These are phyloP conservation scores for Vigna angularis DNA, from an alignment of 306 rosid species.

Conservation along the genomic window DNA sequence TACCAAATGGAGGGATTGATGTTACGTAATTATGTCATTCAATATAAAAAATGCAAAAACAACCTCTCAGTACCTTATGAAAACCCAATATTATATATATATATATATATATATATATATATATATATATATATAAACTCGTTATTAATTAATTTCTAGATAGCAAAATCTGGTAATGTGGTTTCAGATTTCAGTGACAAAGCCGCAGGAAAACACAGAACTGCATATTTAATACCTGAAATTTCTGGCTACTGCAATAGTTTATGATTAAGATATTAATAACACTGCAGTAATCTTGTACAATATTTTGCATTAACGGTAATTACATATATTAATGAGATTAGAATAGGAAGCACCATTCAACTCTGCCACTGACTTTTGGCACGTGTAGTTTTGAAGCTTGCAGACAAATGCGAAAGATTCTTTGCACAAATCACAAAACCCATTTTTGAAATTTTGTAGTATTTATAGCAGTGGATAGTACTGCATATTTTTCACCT, in stretches of 20 bases:
- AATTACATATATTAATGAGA: not conserved
- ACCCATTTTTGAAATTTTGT: conserved; percentile 15
- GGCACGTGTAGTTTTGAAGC: conserved; percentile 35
- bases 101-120: no score
- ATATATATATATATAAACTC: no score
- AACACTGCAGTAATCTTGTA: not conserved
- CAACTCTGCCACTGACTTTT: conserved; percentile 19
- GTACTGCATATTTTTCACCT: conserved; percentile 25
- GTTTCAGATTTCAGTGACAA: conserved; percentile 5
- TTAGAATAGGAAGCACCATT: not conserved
- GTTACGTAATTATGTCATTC: no score
- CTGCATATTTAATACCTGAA: not conserved
- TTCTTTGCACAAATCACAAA: conserved; percentile 43
- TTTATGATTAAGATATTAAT: conserved; percentile 3
- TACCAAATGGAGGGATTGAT: no score
- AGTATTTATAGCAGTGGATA: not conserved
- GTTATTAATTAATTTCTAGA: not conserved
- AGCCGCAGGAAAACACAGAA: not conserved
- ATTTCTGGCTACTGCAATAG: not conserved
- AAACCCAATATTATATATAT: no score
- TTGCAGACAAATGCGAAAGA: conserved; percentile 40
- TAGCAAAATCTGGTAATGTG: conserved; percentile 12
- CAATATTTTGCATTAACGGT: not conserved
- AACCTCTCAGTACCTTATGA: no score
- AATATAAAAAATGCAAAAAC: no score